Base-by-base conservation (phyloP, 768 basidiomycete genomes). In the Epithele typhae region DNA sequence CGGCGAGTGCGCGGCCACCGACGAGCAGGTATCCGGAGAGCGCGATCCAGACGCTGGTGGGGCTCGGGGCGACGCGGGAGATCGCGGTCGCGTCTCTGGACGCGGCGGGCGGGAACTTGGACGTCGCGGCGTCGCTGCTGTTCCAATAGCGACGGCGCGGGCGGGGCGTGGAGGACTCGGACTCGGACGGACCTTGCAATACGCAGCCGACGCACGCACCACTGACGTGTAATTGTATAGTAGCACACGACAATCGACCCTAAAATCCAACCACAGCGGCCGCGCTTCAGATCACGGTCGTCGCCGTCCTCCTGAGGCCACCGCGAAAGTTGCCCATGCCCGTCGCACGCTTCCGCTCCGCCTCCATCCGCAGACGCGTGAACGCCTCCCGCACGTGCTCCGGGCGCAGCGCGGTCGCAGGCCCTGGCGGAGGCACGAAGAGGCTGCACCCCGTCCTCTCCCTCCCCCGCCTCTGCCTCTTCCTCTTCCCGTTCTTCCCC, bases 351-450 rank as follows among this genome's bases (percentile, higher is more conserved):
- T 75, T 73, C 57, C 90, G 86, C 2, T 82, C 73, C 81, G 88
- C 87, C 51, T 92, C 84, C 4, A 81, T 74, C 64, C 94, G 92
- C 85, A 95, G 93, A 49, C 90, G 72, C 2, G 88, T 71, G 61
- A 93, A 95, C 0, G 92, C 93, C 62, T 93, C 91, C 54, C 91
- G 85, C 9, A 95, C 91, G 59, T 95, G 92, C 47, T 90, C 83
- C 0, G 92, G 86, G 21, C 79, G 72, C 38, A 95, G 66, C 0
- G 90, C 79, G 3, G 82, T 88, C 48, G 87, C 70, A 1, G 88
- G 84, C 59, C 92, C 88, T 0, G 86, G 81, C 1, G 92, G 90
- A 2, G 84, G 81, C 25, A 92, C 67, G 65, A 94, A 93, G 35
- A 95, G 59, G 5, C 86, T 77, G 52, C 83, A 85, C 32, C 86